Conservation (phyloP, 2,329 filamentous ascomycete genomes). For the Didymella keratinophila region DNA sequence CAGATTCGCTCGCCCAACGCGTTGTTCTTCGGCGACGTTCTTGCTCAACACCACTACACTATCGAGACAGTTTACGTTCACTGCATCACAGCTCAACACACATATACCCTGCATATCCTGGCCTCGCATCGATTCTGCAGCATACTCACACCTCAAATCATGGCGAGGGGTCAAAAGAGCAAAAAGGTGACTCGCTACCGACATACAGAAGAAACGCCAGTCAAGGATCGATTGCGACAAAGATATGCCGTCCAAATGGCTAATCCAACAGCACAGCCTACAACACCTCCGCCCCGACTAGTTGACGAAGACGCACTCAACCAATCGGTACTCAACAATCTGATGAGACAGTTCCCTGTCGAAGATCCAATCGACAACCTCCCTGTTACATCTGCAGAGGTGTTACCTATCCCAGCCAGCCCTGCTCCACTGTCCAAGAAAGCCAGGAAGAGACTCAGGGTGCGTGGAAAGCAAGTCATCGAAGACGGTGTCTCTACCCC, state of each 20-base stretch:
- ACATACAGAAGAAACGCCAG: conserved; percentile 1
- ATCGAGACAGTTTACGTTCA: conserved; percentile 14
- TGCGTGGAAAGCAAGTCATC: neutral
- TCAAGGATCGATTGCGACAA: conserved; percentile 1
- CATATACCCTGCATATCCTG: conserved; percentile 29
- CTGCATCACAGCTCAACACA: conserved; percentile 33
- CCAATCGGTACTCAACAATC: neutral
- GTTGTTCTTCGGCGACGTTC: neutral
- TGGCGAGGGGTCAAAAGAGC: conserved; percentile 26
- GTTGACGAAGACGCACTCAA: neutral
- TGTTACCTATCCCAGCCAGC: neutral
- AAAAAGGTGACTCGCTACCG: conserved; percentile 6
- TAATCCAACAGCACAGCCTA: neutral
- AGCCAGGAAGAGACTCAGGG: neutral
- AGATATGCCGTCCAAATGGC: neutral
- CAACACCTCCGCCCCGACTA: neutral
- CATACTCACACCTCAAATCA: conserved; percentile 29
- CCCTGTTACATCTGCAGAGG: neutral
- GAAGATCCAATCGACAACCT: neutral
- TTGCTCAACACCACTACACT: neutral
- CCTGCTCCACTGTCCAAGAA: conserved; percentile 1
- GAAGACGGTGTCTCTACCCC: neutral
- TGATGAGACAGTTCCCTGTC: neutral
- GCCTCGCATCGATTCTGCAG: conserved; percentile 32
- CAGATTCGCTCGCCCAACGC: neutral